These are phyloP conservation scores for Leptoxyphium fumago DNA, from an alignment of 2,329 filamentous ascomycete species.

Conservation along the genomic window DNA sequence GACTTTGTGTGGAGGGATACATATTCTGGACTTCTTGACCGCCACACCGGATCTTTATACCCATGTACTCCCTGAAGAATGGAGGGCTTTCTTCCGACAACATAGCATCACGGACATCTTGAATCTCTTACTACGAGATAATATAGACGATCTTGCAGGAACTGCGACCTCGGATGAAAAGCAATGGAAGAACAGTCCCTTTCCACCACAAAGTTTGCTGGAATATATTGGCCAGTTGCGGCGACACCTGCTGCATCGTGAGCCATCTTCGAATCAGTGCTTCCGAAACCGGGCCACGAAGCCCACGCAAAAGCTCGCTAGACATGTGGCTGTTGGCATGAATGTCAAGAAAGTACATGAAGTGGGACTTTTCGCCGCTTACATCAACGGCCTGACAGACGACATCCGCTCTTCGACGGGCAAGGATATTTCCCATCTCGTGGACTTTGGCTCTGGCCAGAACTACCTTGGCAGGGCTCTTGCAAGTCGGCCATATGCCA, in stretches of 20 bases:
- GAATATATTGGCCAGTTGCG: constrained; percentile 60
- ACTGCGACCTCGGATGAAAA: constrained; percentile 1
- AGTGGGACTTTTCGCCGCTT: constrained; percentile 78
- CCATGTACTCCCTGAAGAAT: constrained; percentile 59
- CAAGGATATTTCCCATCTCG: constrained; percentile 58
- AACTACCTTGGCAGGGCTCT: constrained; percentile 87
- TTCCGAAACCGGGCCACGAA: constrained; percentile 17
- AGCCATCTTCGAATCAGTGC: constrained; percentile 31
- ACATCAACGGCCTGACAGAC: constrained; percentile 53
- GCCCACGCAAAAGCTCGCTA: constrained; percentile 43
- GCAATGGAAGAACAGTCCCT: constrained; percentile 28
- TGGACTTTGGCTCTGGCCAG: constrained; percentile 93
- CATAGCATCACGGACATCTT: constrained; percentile 62
- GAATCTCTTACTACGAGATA: constrained; percentile 66
- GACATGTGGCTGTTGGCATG: constrained; percentile 75
- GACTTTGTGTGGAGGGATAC: constrained; percentile 88
- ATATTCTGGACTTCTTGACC: constrained; percentile 93
- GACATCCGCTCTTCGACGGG: constrained; percentile 35
- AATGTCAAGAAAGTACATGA: constrained; percentile 92
- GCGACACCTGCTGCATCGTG: constrained; percentile 42
- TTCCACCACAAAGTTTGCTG: constrained; percentile 44
- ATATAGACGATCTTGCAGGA: constrained; percentile 37
- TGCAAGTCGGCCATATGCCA: constrained; percentile 72
- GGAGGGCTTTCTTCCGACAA: constrained; percentile 62
- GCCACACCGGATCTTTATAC: constrained; percentile 70